Evolutionary conservation across 495 filamentous ascomycete species (phyloP), one percentile per base, ranked within the genome.

Genomic region (Lepraria neglecta): DNA sequence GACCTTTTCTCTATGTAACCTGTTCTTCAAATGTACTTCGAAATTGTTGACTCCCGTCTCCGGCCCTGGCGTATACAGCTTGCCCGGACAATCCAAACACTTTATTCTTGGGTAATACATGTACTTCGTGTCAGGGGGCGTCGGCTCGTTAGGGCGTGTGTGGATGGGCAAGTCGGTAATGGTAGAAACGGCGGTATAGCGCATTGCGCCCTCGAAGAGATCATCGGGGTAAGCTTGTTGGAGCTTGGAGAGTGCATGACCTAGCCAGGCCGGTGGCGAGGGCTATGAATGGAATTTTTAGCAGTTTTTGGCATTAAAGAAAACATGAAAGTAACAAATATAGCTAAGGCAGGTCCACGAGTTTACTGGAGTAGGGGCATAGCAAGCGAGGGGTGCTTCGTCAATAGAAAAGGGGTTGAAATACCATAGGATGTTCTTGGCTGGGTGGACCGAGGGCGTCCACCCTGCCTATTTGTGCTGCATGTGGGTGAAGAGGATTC

Each of bases 51-150:
- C 86, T 0, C 91, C 90, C 68, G 80, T 85, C 27, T 84, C 89
- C 0, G 92, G 92, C 0, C 89, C 88, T 1, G 90, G 87, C 0
- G 88, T 96, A 71, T 98, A 98, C 35, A 95, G 75, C 71, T 96
- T 97, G 40, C 91, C 90, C 3, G 92, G 89, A 73, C 94, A 97
- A 69, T 97, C 94, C 46, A 84, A 81, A 68, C 94, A 98, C 40
- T 86, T 80, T 58, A 97, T 96, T 33, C 94, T 82, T 1, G 94
- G 91, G 44, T 95, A 77, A 63, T 83, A 95, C 72, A 87, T 82
- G 47, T 83, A 88, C 72, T 88, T 86, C 62, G 88, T 72, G 64
- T 80, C 70, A 7, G 77, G 68, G 6, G 84, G 77, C 9, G 74
- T 62, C 4, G 82, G 72, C 27, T 80, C 73, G 47, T 78, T 76